A percentile compares a stretch with the other conserved stretches of the same genome.
phyloP scores from a whole-genome alignment of 208 protist species.

The Blastocrithidia nonstop region DNA sequence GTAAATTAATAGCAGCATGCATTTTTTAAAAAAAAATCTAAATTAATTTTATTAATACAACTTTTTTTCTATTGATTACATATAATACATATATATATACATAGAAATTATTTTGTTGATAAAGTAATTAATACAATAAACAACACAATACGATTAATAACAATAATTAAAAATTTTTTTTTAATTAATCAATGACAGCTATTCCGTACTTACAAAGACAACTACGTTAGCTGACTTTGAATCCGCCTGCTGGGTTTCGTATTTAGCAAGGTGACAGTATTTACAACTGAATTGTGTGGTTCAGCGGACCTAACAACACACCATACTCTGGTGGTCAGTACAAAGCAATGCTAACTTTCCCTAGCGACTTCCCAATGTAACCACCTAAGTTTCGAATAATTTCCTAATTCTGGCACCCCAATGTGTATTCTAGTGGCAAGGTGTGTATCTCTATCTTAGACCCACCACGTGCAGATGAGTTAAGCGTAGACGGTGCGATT shows the following conservation, averaged over 20 bases:
- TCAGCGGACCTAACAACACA: slow-evolving; percentile 70
- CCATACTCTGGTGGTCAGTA: slow-evolving; percentile 84
- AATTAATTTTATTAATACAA: slow-evolving; percentile 3
- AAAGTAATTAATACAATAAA: too few relatives aligned
- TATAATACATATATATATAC: slow-evolving; percentile 1
- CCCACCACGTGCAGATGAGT: slow-evolving; percentile 91
- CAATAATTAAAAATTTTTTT: not conserved
- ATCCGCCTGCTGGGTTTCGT: slow-evolving; percentile 85
- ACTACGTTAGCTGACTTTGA: slow-evolving; percentile 72
- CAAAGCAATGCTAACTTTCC: slow-evolving; percentile 85
- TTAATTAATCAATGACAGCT: slow-evolving; percentile 30
- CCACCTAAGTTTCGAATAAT: slow-evolving; percentile 91
- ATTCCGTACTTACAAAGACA: slow-evolving; percentile 83
- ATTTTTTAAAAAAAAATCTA: slow-evolving; percentile 1
- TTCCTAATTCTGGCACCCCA: slow-evolving; percentile 96
- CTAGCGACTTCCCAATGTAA: slow-evolving; percentile 92
- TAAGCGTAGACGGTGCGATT: slow-evolving; percentile 73
- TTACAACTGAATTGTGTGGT: slow-evolving; percentile 87
- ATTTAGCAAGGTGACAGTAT: slow-evolving; percentile 75
- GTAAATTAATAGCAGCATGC: too few relatives aligned
- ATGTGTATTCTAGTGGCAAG: slow-evolving; percentile 88
- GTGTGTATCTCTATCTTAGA: slow-evolving; percentile 99
- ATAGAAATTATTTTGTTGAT: too few relatives aligned
- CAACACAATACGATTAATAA: too few relatives aligned
- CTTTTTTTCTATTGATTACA: slow-evolving; percentile 3